Base-by-base conservation (phyloP, 495 filamentous ascomycete species). In the Lophiotrema nucula region DNA sequence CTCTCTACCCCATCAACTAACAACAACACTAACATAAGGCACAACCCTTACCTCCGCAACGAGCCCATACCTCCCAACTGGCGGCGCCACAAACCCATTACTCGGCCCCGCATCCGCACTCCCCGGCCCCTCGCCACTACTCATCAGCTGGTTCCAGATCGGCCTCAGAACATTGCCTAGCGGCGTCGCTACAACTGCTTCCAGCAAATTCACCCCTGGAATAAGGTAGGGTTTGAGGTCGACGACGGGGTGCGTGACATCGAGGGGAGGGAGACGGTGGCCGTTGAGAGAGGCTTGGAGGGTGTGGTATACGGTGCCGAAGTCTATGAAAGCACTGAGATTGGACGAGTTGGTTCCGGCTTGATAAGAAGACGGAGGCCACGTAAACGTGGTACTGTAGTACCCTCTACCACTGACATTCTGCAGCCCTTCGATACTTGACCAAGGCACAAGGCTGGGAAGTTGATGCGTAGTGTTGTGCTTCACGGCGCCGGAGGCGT, bases 351-450 rank as follows among this genome's bases (percentile, higher is more conserved):
- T 33, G 11, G 28, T 41, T 45, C 24, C 18, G 37, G 23, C 72
- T 56, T 3, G 53, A 56, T 6, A 75, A 72, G 5, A 82, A 70
- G 21, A 53, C 8, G 72, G 65, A 2, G 74, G 68, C 56, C 76
- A 74, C 6, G 37, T 54, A 27, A 83, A 71, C 0, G 67, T 65
- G 1, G 63, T 67, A 0, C 73, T 68, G 66, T 84, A 87, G 23
- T 88, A 76, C 0, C 77, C 81, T 2, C 79, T 72, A 0, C 83
- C 84, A 53, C 86, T 87, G 6, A 85, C 72, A 58, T 88, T 88
- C 53, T 76, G 80, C 1, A 81, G 70, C 60, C 77, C 76, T 22
- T 85, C 82, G 16, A 89, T 74, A 3, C 71, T 44, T 0, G 60
- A 65, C 77, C 77, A 79, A 0, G 76, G 70, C 3, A 72, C 27